Base-by-base conservation (phyloP, 129 eudicot genomes). In the Deinandra increscens region DNA sequence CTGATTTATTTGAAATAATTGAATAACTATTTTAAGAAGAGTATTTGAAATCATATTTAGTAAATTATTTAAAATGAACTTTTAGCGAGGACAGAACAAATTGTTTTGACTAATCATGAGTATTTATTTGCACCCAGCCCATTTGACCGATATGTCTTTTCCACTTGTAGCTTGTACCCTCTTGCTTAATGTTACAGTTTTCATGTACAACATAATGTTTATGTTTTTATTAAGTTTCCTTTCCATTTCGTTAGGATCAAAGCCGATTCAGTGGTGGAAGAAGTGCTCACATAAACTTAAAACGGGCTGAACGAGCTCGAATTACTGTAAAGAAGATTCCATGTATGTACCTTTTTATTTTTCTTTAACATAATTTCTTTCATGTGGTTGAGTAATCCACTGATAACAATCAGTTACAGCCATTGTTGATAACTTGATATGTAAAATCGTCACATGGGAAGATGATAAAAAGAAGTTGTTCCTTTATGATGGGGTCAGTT, bases 291-390 rank as follows among this genome's bases (percentile, higher is more conserved):
- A 70, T 89, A 71, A 86, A 80, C 79, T 74, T 86, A 56, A 89
- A 89, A 70, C 96, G 88, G 36, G 96, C 96, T 23, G 94, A 89
- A 78, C 84, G 88, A 62, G 96, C 94, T 72, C 86, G 96, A 50
- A 80, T 86, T 62, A 75, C 81, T 19, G 68, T 86, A 14, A 89
- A 49, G 43, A 86, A 84, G 77, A 86, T 89, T 82, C 96, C 96
- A 61, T 89, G 96, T 84, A 83, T 50, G n/a, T 53, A 73, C 44
- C 41, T 36, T n/a, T 74, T 62, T 62, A 48, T 34, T 37, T 64
- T 11, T 45, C 48, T 29, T 3, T 59, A 12, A 65, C 48, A 12
- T 68, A 12, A 55, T 72, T 51, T 34, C 9, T 56, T 62, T 23
- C 67, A 34, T 45, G 20, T 68, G 71, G 48, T 46, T 29, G 44